Evolutionary conservation across 2,329 filamentous ascomycete species (phyloP).

Genomic region (Pseudogymnoascus sp.): DNA sequence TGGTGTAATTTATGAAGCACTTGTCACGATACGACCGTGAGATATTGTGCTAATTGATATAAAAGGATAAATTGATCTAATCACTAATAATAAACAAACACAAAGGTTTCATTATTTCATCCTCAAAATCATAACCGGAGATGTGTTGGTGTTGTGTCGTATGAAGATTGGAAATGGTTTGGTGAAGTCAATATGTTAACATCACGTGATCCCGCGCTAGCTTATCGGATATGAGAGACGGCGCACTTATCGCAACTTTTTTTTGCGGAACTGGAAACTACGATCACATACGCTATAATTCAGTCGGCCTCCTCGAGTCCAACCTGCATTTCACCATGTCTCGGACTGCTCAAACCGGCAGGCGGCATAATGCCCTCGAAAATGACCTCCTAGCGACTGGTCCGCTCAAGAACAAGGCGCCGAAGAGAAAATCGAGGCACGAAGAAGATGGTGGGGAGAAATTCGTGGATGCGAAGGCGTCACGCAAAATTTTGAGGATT

Average conservation of each 20-base stretch:
- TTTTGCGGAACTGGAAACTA: slow-evolving; percentile 4
- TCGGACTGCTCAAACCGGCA: background rate
- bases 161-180: background rate
- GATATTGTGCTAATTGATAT: background rate
- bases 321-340: background rate
- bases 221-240: slow-evolving; percentile 3
- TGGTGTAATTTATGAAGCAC: background rate
- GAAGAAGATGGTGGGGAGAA: slow-evolving; percentile 53
- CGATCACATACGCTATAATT: background rate
- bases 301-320: background rate
- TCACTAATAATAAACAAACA: background rate
- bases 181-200: background rate
- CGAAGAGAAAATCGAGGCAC: slow-evolving; percentile 55
- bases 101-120: background rate
- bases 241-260: slow-evolving; percentile 9
- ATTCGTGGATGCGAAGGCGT: slow-evolving; percentile 82
- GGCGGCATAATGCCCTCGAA: slow-evolving; percentile 83
- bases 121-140: background rate
- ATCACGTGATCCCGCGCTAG: background rate
- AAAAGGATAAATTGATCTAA: background rate
- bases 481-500: slow-evolving; percentile 79
- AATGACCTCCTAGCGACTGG: slow-evolving; percentile 71
- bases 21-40: background rate
- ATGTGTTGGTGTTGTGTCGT: background rate
- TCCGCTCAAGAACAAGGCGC: slow-evolving; percentile 64